These are phyloP conservation scores for Vaccinium vitisidaea DNA, from an alignment of 148 eudicot genomes.

Conservation along the genomic window DNA sequence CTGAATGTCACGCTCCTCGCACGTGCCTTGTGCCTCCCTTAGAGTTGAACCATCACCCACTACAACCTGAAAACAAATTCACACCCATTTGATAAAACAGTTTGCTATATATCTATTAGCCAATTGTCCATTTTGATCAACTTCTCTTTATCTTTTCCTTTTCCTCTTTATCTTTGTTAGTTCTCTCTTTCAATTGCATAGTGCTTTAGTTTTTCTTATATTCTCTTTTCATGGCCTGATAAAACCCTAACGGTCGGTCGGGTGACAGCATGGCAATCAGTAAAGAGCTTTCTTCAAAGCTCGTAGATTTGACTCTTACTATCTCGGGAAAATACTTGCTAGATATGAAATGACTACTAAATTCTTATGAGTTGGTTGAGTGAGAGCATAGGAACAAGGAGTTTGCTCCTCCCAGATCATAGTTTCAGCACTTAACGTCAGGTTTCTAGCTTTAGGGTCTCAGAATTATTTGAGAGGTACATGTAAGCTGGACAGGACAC, in stretches of 20 bases:
- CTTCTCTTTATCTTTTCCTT: conserved; percentile 14
- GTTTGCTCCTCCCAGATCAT: not conserved
- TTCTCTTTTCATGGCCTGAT: conserved; percentile 19
- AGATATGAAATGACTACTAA: too few species aligned
- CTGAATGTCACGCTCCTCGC: conserved; percentile 43
- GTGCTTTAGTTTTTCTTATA: conserved; percentile 5
- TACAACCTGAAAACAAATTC: conserved; percentile 44
- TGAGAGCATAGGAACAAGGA: not conserved
- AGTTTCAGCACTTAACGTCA: not conserved
- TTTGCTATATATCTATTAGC: conserved; percentile 1
- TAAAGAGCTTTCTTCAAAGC: not conserved
- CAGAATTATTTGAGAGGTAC: not conserved
- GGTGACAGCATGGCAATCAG: too few species aligned
- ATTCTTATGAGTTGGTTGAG: not conserved
- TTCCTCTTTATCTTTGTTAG: conserved; percentile 23
- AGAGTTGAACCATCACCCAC: conserved; percentile 54
- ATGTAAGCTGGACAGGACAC: not conserved
- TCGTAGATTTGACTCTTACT: not conserved
- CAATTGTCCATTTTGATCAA: not conserved
- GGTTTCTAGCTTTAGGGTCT: not conserved
- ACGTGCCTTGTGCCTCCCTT: conserved; percentile 43
- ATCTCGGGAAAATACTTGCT: too few species aligned
- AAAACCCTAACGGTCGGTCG: not conserved
- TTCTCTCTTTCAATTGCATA: conserved; percentile 18
- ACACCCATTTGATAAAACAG: not conserved